Conservation (phyloP, 2,329 filamentous ascomycete genomes). For the Plenodomus lindquistii region DNA sequence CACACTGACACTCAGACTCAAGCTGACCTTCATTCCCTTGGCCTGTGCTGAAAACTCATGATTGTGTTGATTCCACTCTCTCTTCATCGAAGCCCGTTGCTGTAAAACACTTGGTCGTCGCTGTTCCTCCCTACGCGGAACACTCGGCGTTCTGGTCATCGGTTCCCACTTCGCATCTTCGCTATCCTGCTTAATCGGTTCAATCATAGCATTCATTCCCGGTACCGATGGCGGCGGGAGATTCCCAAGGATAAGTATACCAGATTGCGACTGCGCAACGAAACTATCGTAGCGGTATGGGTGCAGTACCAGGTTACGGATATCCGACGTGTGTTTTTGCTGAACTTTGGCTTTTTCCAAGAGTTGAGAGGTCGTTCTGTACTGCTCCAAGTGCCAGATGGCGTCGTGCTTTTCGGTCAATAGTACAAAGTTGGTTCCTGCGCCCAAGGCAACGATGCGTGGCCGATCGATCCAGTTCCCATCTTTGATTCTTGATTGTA, state of each 20-base stretch:
- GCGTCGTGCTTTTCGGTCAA: conserved; percentile 35
- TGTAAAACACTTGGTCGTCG: conserved; percentile 19
- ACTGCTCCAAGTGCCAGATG: conserved; percentile 33
- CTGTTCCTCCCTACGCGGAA: conserved; percentile 4
- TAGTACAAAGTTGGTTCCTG: conserved; percentile 32
- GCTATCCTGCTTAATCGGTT: conserved; percentile 24
- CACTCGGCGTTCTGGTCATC: conserved; percentile 7
- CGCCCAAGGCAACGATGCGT: conserved; percentile 37
- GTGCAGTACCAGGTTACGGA: conserved; percentile 30
- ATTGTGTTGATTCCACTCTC: conserved; percentile 32
- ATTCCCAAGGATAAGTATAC: conserved; percentile 29
- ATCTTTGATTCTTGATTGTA: conserved; percentile 33
- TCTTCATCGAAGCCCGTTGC: conserved; percentile 25
- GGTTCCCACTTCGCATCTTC: conserved; percentile 6
- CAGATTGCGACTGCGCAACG: conserved; percentile 27
- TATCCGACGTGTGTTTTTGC: conserved; percentile 19
- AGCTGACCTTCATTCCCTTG: conserved; percentile 33
- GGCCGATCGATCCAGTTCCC: conserved; percentile 37
- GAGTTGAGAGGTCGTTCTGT: conserved; percentile 21
- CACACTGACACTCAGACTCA: conserved; percentile 33
- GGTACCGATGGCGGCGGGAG: conserved; percentile 27
- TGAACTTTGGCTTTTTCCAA: conserved; percentile 24
- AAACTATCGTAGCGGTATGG: conserved; percentile 38
- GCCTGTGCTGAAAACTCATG: conserved; percentile 29
- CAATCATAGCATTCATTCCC: conserved; percentile 23